Evolutionary conservation across 1,284 basidiomycete genomes (phyloP).

Genomic region (Tremellales sp.): DNA sequence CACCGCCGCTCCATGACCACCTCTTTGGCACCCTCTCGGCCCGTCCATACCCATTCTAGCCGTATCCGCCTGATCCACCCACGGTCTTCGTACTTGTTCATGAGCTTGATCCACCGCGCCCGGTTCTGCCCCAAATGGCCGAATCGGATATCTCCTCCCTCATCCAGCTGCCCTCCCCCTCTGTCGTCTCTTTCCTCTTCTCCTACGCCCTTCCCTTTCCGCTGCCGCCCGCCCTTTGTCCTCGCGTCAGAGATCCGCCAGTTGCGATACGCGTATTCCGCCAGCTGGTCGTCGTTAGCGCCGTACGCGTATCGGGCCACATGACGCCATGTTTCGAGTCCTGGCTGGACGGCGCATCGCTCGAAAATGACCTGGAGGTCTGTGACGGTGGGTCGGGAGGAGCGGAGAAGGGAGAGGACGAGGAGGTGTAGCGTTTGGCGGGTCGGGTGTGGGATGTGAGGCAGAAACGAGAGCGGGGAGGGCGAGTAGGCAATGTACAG

Average conservation of each 20-base stretch:
- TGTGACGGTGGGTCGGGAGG: conserved; percentile 1
- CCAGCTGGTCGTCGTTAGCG: conserved; percentile 3
- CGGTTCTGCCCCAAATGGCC: background rate
- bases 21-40: too few species aligned
- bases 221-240: background rate
- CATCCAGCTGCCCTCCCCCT: background rate
- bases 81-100: background rate
- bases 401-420: conserved; percentile 11
- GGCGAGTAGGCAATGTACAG: background rate
- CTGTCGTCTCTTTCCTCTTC: background rate
- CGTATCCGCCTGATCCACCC: background rate
- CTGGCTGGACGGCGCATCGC: too few species aligned
- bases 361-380: too few species aligned
- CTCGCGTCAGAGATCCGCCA: background rate
- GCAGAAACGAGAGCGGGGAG: background rate
- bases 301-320: conserved; percentile 11
- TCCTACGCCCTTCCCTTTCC: too few species aligned
- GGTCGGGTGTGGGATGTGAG: conserved; percentile 5
- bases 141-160: background rate
- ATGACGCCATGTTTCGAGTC: conserved; percentile 28
- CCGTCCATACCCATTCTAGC: background rate
- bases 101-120: background rate
- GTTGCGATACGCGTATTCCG: conserved; percentile 11
- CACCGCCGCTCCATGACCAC: too few species aligned
- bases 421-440: conserved; percentile 14